Evolutionary conservation across 2,329 filamentous ascomycete genomes (phyloP).

Genomic region (Colletotrichum spinosum): DNA sequence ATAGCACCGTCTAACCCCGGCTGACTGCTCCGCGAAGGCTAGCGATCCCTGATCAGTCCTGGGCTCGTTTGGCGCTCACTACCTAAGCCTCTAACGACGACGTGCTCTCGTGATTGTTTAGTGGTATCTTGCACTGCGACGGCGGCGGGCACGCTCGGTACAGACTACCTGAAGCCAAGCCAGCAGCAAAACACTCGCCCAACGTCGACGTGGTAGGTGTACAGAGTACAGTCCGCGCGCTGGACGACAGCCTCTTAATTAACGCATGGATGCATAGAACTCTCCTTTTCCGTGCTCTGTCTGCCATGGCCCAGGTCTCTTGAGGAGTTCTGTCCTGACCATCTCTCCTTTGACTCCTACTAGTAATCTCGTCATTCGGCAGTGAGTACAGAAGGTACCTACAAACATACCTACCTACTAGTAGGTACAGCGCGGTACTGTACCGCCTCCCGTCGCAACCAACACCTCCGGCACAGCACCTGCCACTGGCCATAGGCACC

Average conservation of each 20-base stretch:
- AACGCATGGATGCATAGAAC: conserved; percentile 23
- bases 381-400: no score
- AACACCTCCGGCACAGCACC: no score
- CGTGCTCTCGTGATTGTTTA: conserved; percentile 37
- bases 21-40: conserved; percentile 10
- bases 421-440: background rate
- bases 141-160: conserved; percentile 32
- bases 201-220: conserved; percentile 3
- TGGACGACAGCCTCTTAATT: conserved; percentile 8
- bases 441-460: no score
- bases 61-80: conserved; percentile 28
- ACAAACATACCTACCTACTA: conserved; percentile 2
- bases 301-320: no score
- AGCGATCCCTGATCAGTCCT: conserved; percentile 23
- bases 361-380: no score
- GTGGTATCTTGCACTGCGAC: conserved; percentile 23
- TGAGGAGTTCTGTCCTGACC: no score
- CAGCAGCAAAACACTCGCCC: conserved; percentile 29
- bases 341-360: no score
- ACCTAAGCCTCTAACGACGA: conserved; percentile 31
- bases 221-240: conserved; percentile 7
- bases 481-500: no score
- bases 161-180: conserved; percentile 14
- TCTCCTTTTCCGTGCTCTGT: conserved; percentile 1
- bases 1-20: conserved; percentile 22